A percentile compares a stretch with the other conserved stretches of the same genome.
These are phyloP conservation scores for Fragaria iinumae DNA, from an alignment of 306 rosid species.

Conservation along the genomic window DNA sequence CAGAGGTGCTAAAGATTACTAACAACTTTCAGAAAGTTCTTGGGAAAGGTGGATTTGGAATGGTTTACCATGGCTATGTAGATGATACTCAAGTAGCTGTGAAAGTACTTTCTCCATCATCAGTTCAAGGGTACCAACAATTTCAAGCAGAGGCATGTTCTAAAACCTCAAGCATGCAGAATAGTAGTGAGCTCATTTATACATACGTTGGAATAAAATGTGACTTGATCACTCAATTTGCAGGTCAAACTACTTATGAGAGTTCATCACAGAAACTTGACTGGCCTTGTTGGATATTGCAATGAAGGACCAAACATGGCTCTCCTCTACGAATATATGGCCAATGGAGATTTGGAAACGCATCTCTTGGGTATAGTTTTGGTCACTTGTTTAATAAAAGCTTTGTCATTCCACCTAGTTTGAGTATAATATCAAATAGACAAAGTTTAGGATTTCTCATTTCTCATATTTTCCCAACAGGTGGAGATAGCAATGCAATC, in stretches of 20 bases:
- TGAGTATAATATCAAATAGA: background rate
- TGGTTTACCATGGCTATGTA: slow-evolving; percentile 45
- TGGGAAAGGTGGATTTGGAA: slow-evolving; percentile 63
- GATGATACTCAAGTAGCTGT: slow-evolving; percentile 55
- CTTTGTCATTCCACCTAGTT: background rate
- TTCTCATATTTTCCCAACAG: background rate
- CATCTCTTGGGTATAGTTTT: slow-evolving; percentile 31
- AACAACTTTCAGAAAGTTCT: slow-evolving; percentile 40
- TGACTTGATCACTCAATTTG: background rate
- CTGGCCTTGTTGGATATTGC: slow-evolving; percentile 29
- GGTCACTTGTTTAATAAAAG: background rate
- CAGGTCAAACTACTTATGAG: slow-evolving; percentile 45
- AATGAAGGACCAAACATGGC: slow-evolving; percentile 3
- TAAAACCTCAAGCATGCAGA: background rate
- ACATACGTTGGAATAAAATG: background rate
- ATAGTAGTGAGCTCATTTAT: background rate
- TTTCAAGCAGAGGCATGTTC: slow-evolving; percentile 54
- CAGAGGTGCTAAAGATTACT: slow-evolving; percentile 38
- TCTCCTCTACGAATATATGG: slow-evolving; percentile 7
- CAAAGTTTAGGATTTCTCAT: background rate
- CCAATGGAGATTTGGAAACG: slow-evolving; percentile 17
- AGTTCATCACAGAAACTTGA: slow-evolving; percentile 53
- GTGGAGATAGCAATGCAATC: background rate
- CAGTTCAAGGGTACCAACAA: slow-evolving; percentile 44
- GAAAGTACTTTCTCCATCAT: slow-evolving; percentile 46